phyloP scores from a whole-genome alignment of 148 eudicot species.

The Rhododendron ovatum region DNA sequence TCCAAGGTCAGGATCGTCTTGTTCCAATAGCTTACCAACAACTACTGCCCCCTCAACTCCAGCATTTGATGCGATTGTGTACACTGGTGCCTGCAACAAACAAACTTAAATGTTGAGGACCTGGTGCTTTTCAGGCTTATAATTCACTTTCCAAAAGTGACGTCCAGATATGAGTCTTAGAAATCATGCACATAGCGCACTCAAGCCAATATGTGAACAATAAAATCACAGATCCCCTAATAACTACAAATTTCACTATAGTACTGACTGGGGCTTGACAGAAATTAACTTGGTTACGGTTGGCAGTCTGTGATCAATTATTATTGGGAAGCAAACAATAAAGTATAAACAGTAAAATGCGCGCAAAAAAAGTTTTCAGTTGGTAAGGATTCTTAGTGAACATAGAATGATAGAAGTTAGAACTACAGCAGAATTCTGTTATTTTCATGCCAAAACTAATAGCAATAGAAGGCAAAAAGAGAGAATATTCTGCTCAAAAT shows the following conservation, averaged over 20 bases:
- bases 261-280: background rate
- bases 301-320: background rate
- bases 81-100: constrained; percentile 62
- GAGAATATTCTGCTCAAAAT: background rate
- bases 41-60: constrained; percentile 92
- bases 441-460: background rate
- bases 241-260: too few species aligned
- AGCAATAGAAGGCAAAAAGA: background rate
- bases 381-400: background rate
- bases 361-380: background rate
- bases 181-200: background rate
- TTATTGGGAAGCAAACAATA: background rate
- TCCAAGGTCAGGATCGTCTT: constrained; percentile 79
- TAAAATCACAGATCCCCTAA: background rate
- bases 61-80: constrained; percentile 88
- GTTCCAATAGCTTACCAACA: constrained; percentile 86
- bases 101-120: background rate
- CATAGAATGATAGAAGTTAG: background rate
- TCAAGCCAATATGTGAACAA: background rate
- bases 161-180: background rate
- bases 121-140: background rate
- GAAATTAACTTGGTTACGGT: background rate
- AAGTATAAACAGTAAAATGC: background rate
- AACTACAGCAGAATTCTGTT: background rate
- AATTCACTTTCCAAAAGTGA: background rate